Evolutionary conservation across 2,329 filamentous ascomycete species (phyloP), one percentile per base, ranked within the genome.

Genomic region (Atkinsonella hypoxylon): DNA sequence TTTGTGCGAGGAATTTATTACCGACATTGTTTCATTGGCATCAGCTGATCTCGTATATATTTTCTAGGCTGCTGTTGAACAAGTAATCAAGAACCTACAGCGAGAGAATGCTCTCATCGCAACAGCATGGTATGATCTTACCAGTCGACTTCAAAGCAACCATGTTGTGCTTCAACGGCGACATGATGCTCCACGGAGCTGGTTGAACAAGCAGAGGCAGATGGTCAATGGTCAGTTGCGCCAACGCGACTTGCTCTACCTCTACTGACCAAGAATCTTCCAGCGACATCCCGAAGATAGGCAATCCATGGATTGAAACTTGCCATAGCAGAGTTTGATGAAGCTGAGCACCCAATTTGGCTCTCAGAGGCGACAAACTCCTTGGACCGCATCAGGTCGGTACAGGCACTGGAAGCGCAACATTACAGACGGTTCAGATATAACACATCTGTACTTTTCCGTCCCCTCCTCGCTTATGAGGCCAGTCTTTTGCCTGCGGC

Each of bases 121-220:
- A 26, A 85, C 82, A n/a, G 88, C 88, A 2, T 94, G 87, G 87
- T 90, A 90, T 68, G 87, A 91, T 65, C 77, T 93, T 60, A 82
- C 83, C 26, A 83, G 77, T 62, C 76, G 88, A 48, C 67, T 94
- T 58, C 87, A 93, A 68, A 89, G 85, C 70, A 91, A 90, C 64
- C 86, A 87, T 55, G 83, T 91, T 41, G 81, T 87, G 50, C 69
- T 94, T 55, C 85, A 89, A 62, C 74, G 88, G 57, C 77, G 85
- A 58, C 80, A 81, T 58, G 86, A 91, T 59, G 78, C 78, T 58
- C 85, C 87, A 13, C 84, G 81, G 67, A 90, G 86, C 68, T 94
- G 87, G 86, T 70, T 94, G 59, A 87, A 87, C 61, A 89, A 87
- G 72, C 87, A 93, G 74, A 78, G 87, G 63, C 79, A 82, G 62